Evolutionary conservation across 768 basidiomycete genomes (phyloP), one percentile per base, ranked within the genome.

Genomic region (Hirschioporus abietinus): DNA sequence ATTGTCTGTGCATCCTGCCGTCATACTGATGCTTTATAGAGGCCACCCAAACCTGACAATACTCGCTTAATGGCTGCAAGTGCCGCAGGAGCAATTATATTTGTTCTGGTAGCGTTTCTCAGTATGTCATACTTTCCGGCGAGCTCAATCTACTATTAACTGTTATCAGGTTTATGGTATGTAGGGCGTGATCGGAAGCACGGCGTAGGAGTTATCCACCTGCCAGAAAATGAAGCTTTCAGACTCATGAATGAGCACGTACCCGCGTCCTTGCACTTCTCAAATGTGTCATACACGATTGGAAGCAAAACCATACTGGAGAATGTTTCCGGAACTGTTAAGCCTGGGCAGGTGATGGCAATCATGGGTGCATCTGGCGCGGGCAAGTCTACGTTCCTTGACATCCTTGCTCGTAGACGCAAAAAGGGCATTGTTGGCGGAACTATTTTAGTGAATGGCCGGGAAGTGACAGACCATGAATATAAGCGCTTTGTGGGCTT

Each of bases 281-380:
- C 87, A 63, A 81, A 88, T 66, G 80, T 99, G 66, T 87, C 92
- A 0, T 99, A 99, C 77, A 82, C 83, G 1, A 84, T 97, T 25
- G 80, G 83, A 3, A 80, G 81, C 57, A 84, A 87, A 58, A 79
- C 81, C 4, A 90, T 98, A 63, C 83, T 99, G n/a, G 87, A 90
- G 70, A 81, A 81, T 63, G 89, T 99, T 64, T 88, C 89, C 0
- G 96, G 96, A 3, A 83, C 84, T 10, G 92, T 94, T 59, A 87
- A 90, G 70, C 91, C 95, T 0, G 96, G 96, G 7, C 91, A 95
- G 75, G 81, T 98, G 63, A 88, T 96, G 80, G 96, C 95, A 0
- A 92, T 99, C 71, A 95, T 99, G 91, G 96, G 96, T 67, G 94
- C 95, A 0, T 96, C 95, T 0, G 96, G 96, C 23, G 95, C 96